Conservation (phyloP, 2,329 filamentous ascomycete genomes). For the Scopulariopsis brevicaulis region DNA sequence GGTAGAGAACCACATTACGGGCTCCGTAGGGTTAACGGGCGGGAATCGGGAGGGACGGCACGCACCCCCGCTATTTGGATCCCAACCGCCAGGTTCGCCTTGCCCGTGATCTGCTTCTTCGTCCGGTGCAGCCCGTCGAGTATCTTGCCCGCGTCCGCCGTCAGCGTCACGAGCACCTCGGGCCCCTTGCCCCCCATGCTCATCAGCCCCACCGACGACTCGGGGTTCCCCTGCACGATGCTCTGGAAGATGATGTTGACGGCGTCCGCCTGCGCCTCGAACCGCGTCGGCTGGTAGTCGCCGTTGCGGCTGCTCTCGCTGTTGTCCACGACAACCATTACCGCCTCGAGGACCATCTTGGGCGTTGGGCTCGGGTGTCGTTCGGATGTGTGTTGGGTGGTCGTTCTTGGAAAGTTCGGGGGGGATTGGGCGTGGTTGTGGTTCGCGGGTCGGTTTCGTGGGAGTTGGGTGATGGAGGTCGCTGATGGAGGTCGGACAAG, state of each 20-base stretch:
- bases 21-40: neutral
- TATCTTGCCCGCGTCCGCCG: conserved; percentile 92
- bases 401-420: neutral
- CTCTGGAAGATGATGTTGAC: conserved; percentile 92
- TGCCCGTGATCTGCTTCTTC: conserved; percentile 80
- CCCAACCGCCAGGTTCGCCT: conserved; percentile 78
- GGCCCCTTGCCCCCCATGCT: conserved; percentile 98
- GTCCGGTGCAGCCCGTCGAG: conserved; percentile 85
- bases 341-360: conserved; percentile 97
- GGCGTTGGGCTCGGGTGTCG: conserved; percentile 6
- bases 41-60: conserved; percentile 6
- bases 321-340: conserved; percentile 99
- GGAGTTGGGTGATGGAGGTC: conserved; percentile 12
- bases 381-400: neutral
- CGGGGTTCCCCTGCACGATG: conserved; percentile 90
- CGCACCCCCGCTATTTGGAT: conserved; percentile 91
- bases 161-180: conserved; percentile 92
- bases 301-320: conserved; percentile 97
- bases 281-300: conserved; percentile 82
- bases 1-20: neutral
- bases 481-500: neutral
- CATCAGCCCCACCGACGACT: conserved; percentile 96
- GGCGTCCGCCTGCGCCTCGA: conserved; percentile 91
- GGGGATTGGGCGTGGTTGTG: conserved; percentile 10
- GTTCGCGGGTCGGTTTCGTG: neutral